phyloP scores from a whole-genome alignment of 192 early-diverging fungal species.

The Dispira simplex region DNA sequence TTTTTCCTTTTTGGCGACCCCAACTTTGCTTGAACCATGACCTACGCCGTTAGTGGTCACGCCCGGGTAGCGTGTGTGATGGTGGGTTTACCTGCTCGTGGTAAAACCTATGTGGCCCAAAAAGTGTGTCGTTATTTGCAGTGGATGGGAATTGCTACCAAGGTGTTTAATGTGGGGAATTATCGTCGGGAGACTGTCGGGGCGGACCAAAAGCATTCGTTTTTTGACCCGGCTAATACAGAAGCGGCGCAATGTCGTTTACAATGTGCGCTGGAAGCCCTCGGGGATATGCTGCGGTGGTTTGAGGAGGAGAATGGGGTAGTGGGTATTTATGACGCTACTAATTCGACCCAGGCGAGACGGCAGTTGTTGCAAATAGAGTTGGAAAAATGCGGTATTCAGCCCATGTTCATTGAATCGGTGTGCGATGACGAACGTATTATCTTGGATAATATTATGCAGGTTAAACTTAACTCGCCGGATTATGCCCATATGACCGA shows the following conservation, averaged over 20 bases:
- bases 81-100: constrained; percentile 83
- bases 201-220: constrained; percentile 60
- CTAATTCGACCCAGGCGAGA: constrained; percentile 82
- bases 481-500: constrained; percentile 80
- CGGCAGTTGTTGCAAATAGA: constrained; percentile 55
- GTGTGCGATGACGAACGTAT: constrained; percentile 84
- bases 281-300: constrained; percentile 89
- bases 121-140: constrained; percentile 86
- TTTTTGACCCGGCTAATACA: constrained; percentile 81
- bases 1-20: too few species aligned
- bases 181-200: constrained; percentile 88
- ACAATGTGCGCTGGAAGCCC: constrained; percentile 65
- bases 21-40: neutral
- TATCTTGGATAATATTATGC: constrained; percentile 82
- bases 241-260: constrained; percentile 53
- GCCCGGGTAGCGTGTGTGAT: constrained; percentile 25
- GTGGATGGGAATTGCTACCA: constrained; percentile 87
- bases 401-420: constrained; percentile 94
- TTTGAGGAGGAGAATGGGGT: constrained; percentile 65
- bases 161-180: constrained; percentile 97
- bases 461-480: constrained; percentile 89
- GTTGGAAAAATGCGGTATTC: constrained; percentile 54
- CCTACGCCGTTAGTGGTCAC: neutral
- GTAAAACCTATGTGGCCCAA: constrained; percentile 93
- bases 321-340: constrained; percentile 96